phyloP scores from a whole-genome alignment of 352 stramenopile species.

The Phytophthora cactorum region DNA sequence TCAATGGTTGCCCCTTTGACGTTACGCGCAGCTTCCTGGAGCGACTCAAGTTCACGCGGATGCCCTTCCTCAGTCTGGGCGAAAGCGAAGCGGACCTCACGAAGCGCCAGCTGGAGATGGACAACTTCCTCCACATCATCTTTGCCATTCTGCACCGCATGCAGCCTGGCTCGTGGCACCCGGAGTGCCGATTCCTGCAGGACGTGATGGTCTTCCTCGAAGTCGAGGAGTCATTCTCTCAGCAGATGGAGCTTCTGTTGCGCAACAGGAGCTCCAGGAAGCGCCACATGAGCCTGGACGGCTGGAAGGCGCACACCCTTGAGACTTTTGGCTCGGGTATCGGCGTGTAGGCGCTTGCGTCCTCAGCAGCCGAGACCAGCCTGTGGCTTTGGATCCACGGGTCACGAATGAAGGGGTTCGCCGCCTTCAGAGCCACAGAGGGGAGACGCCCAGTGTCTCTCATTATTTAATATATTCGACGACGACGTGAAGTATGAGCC shows the following conservation, averaged over 20 bases:
- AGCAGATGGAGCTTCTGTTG: slow-evolving; percentile 72
- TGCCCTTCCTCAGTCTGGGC: slow-evolving; percentile 69
- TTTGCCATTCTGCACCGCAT: slow-evolving; percentile 84
- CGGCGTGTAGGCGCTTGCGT: slow-evolving; percentile 40
- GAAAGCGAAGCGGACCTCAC: slow-evolving; percentile 52
- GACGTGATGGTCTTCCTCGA: slow-evolving; percentile 84
- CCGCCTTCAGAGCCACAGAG: slow-evolving; percentile 27
- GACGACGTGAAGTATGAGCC: slow-evolving; percentile 34
- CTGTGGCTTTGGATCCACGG: slow-evolving; percentile 24
- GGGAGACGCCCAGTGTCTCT: not conserved
- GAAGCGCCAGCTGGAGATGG: slow-evolving; percentile 79
- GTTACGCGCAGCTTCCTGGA: slow-evolving; percentile 75
- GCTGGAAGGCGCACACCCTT: slow-evolving; percentile 79
- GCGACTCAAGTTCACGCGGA: slow-evolving; percentile 75
- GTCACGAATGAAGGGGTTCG: slow-evolving; percentile 45
- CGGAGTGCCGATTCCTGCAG: slow-evolving; percentile 81
- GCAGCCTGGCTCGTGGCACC: slow-evolving; percentile 66
- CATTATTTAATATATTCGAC: slow-evolving; percentile 40
- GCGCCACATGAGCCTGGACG: slow-evolving; percentile 72
- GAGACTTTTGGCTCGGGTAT: slow-evolving; percentile 84
- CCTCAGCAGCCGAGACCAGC: not conserved
- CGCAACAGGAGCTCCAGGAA: slow-evolving; percentile 69
- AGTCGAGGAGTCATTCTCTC: slow-evolving; percentile 73
- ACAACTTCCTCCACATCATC: slow-evolving; percentile 85
- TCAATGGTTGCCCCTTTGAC: slow-evolving; percentile 72